A percentile compares a stretch with the other conserved stretches of the same genome.
Conservation (phyloP, 2,329 filamentous ascomycete genomes). For the Pseudopithomyces maydicus region DNA sequence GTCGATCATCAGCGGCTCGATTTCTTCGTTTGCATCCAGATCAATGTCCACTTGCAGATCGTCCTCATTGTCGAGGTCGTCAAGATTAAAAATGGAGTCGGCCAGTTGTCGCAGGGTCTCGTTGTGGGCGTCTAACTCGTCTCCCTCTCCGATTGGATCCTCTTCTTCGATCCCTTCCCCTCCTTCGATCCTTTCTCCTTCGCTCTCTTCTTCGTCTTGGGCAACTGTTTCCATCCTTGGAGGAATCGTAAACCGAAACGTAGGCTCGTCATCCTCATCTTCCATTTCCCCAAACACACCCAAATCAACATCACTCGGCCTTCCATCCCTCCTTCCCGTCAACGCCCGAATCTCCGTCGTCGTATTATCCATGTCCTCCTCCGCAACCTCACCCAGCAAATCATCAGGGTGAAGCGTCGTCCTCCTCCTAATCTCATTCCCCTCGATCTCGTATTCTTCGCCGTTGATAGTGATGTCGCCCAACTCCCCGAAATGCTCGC, state of each 20-base stretch:
- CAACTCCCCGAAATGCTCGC: slow-evolving; percentile 57
- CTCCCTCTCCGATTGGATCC: slow-evolving; percentile 5
- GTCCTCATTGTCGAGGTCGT: slow-evolving; percentile 31
- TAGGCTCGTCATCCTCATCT: slow-evolving; percentile 44
- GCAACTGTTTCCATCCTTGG: slow-evolving; percentile 34
- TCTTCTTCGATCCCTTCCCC: too few relatives aligned
- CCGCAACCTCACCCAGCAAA: slow-evolving; percentile 44
- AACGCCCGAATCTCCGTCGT: slow-evolving; percentile 35
- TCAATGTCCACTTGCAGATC: slow-evolving; percentile 28
- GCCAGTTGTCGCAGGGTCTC: slow-evolving; percentile 11
- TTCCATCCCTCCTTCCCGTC: slow-evolving; percentile 35
- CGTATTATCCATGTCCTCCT: slow-evolving; percentile 38
- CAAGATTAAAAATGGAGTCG: slow-evolving; percentile 1
- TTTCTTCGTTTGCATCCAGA: slow-evolving; percentile 22
- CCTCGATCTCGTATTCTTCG: slow-evolving; percentile 48
- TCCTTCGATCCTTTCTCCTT: too few relatives aligned
- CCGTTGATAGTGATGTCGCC: slow-evolving; percentile 44
- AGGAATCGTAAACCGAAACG: slow-evolving; percentile 46
- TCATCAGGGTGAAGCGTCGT: slow-evolving; percentile 37
- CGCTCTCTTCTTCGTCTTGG: slow-evolving; percentile 13
- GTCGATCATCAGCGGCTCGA: slow-evolving; percentile 38
- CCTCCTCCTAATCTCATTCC: slow-evolving; percentile 44
- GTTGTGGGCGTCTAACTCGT: background rate
- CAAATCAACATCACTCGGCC: slow-evolving; percentile 35
- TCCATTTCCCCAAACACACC: slow-evolving; percentile 39